Percentiles rank a stretch among this genome's conserved stretches.
These are phyloP conservation scores for Mycena galopus DNA, from an alignment of 768 basidiomycete genomes.

Conservation along the genomic window DNA sequence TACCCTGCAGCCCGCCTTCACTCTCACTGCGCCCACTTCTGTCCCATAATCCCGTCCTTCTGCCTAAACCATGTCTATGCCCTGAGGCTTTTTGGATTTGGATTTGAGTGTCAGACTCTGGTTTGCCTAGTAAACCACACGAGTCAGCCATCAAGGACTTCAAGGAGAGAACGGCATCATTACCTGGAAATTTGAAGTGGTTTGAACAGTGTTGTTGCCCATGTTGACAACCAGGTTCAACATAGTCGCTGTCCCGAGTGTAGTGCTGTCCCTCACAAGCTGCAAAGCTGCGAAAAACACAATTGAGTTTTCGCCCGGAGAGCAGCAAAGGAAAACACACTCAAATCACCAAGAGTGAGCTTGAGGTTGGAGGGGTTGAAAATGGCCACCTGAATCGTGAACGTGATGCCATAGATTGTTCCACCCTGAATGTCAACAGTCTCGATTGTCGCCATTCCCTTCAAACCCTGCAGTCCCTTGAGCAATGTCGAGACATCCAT, in stretches of 20 bases:
- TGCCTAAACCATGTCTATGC: too few species aligned
- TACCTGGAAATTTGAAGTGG: conserved; percentile 66
- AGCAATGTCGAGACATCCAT: conserved; percentile 77
- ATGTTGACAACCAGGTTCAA: conserved; percentile 69
- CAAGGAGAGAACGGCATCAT: conserved; percentile 12
- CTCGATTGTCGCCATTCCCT: conserved; percentile 66
- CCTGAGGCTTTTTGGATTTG: too few species aligned
- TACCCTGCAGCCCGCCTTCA: too few species aligned
- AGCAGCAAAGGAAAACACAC: conserved; percentile 52
- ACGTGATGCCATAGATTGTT: conserved; percentile 66
- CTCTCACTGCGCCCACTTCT: too few species aligned
- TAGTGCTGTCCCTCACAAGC: conserved; percentile 62
- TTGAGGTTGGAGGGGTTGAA: conserved; percentile 78
- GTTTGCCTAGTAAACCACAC: conserved; percentile 68
- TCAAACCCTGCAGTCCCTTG: conserved; percentile 71
- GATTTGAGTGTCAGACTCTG: too few species aligned
- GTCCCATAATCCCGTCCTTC: too few species aligned
- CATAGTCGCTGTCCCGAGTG: conserved; percentile 72
- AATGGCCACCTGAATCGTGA: conserved; percentile 73
- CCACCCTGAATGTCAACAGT: conserved; percentile 78
- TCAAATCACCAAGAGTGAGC: conserved; percentile 71
- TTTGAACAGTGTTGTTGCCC: conserved; percentile 70
- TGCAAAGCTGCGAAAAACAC: conserved; percentile 61
- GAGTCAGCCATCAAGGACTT: conserved; percentile 20
- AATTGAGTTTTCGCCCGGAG: not conserved